Evolutionary conservation across 192 early-diverging fungal species (phyloP), one percentile per base, ranked within the genome.

Genomic region (Backusella sp.): DNA sequence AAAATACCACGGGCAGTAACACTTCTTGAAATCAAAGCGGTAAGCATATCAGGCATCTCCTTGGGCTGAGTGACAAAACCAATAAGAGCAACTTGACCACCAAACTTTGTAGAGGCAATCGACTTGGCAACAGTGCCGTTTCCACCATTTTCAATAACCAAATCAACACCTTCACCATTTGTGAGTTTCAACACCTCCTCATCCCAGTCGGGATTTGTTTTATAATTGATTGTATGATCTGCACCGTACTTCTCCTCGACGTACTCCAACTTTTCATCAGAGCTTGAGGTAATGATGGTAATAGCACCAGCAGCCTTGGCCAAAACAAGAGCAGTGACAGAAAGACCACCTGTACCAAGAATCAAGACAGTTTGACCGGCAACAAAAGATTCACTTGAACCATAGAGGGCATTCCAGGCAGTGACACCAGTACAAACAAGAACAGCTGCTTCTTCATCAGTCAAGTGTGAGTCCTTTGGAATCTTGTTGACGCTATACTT

Each of bases 281-380:
- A 77, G 62, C 70, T 72, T 11, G 76, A 77, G 1, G 76, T 77
- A n/a, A 77, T 66, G 30, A 77, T 77, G 34, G 70, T 72, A n/a
- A 56, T 36, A 11, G 67, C 67, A 28, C 75, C 75, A 21, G 70
- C 76, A 6, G 76, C 76, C 9, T 68, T 28, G 6, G 76, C 70
- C 52, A 77, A 23, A 6, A 68, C 44, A 14, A 77, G 23, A 6
- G 70, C 66, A 9, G 70, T 72, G 7, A 77, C 17, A n/a, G 70
- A 72, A 0, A 77, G 56, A 44, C 76, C 76, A 19, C 76, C 76
- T n/a, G 76, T 77, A 6, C 76, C 76, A 32, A 72, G 53, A 26
- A 72, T 23, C 15, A 77, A 70, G 26, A 77, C 76, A 21, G 76
- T 52, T 49, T 49, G 46, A 19, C 46, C 46, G 19, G 46, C 46